Percentiles rank a stretch among this genome's conserved stretches.
Conservation (phyloP, 768 basidiomycete genomes). For the Amyloporia xantha region DNA sequence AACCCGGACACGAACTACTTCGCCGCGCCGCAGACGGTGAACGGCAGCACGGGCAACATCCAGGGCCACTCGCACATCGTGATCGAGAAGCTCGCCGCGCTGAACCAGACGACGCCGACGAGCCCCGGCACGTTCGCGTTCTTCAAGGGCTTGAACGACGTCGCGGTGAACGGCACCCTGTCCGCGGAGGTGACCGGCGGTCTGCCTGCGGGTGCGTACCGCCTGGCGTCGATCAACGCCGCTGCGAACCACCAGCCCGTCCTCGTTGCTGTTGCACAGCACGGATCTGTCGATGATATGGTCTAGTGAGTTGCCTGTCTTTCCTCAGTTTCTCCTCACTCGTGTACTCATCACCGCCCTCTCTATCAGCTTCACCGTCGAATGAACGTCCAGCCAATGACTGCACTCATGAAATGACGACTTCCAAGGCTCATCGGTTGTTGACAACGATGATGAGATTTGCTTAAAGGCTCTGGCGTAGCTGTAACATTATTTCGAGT, state of each 20-base stretch:
- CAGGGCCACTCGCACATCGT: slow-evolving; percentile 61
- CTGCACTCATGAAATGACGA: not conserved
- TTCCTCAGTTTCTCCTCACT: not conserved
- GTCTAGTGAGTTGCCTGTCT: slow-evolving; percentile 21
- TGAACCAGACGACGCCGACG: slow-evolving; percentile 42
- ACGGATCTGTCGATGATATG: slow-evolving; percentile 30
- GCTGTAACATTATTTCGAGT: slow-evolving; percentile 2
- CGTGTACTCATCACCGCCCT: not conserved
- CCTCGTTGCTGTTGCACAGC: slow-evolving; percentile 31
- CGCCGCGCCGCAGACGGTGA: slow-evolving; percentile 46
- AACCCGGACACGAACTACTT: slow-evolving; percentile 48
- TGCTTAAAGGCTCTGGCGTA: slow-evolving; percentile 2
- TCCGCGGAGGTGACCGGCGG: slow-evolving; percentile 44
- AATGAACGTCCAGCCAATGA: slow-evolving; percentile 2
- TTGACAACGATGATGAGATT: slow-evolving; percentile 1
- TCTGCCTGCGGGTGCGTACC: slow-evolving; percentile 46
- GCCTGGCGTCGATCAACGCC: slow-evolving; percentile 35
- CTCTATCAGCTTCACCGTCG: slow-evolving; percentile 13
- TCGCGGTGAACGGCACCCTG: slow-evolving; percentile 39
- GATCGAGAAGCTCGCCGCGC: slow-evolving; percentile 42
- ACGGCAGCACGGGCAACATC: slow-evolving; percentile 39
- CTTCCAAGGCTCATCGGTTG: not conserved
- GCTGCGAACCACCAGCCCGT: slow-evolving; percentile 38
- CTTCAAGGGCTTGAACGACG: slow-evolving; percentile 48
- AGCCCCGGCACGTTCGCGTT: slow-evolving; percentile 49